Conservation (phyloP, 208 protist species). For the Strigomonas oncopelti region DNA sequence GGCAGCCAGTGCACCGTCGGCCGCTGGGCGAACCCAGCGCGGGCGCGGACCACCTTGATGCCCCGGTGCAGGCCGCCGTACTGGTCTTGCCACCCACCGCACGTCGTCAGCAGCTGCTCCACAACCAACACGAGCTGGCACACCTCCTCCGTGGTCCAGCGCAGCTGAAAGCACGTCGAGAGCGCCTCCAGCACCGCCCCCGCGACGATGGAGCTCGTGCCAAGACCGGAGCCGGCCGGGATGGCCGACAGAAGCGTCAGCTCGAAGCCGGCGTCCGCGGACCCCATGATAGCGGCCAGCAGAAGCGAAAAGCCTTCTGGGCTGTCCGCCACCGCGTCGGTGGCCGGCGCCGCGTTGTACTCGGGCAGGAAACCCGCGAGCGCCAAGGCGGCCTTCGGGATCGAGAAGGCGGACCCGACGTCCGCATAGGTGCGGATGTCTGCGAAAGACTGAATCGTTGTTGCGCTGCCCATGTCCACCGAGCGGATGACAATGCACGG, state of each 20-base stretch:
- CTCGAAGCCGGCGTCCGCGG: slow-evolving; percentile 36
- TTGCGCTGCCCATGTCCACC: slow-evolving; percentile 33
- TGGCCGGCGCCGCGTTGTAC: slow-evolving; percentile 18
- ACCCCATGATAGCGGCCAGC: slow-evolving; percentile 24
- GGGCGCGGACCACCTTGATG: slow-evolving; percentile 43
- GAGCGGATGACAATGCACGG: slow-evolving; percentile 32
- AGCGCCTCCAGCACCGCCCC: slow-evolving; percentile 44
- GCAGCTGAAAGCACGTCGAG: slow-evolving; percentile 35
- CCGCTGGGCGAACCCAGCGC: slow-evolving; percentile 25
- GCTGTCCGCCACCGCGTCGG: slow-evolving; percentile 31
- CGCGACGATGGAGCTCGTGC: slow-evolving; percentile 62
- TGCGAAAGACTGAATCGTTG: slow-evolving; percentile 28
- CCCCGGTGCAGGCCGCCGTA: slow-evolving; percentile 50
- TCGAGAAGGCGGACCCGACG: slow-evolving; percentile 46
- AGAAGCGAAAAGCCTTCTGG: background rate
- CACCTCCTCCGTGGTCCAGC: slow-evolving; percentile 38
- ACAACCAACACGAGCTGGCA: slow-evolving; percentile 48
- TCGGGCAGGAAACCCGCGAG: slow-evolving; percentile 52
- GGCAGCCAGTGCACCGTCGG: slow-evolving; percentile 43
- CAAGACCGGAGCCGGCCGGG: slow-evolving; percentile 56
- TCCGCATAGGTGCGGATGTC: slow-evolving; percentile 36
- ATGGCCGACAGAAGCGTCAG: slow-evolving; percentile 48
- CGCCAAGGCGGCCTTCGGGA: slow-evolving; percentile 59
- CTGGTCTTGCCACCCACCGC: slow-evolving; percentile 71
- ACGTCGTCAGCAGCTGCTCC: slow-evolving; percentile 68